These are phyloP conservation scores for Shiraia bambusicola DNA, from an alignment of 2,329 filamentous ascomycete genomes.

Conservation along the genomic window DNA sequence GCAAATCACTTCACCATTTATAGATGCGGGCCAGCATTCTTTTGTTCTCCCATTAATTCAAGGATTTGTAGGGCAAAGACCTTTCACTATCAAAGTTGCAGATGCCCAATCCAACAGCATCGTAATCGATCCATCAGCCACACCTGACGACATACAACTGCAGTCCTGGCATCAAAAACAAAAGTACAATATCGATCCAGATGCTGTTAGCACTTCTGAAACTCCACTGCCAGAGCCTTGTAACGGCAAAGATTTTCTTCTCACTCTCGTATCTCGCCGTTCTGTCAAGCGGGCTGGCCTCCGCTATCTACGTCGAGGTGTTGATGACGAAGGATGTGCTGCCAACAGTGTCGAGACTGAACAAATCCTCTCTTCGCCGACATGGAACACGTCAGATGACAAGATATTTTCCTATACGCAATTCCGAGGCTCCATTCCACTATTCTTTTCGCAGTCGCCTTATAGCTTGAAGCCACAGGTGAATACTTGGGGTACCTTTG, in stretches of 20 bases:
- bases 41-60: constrained; percentile 84
- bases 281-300: constrained; percentile 84
- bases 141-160: constrained; percentile 40
- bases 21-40: constrained; percentile 68
- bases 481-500: constrained; percentile 74
- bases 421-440: constrained; percentile 83
- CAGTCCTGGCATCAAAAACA: constrained; percentile 36
- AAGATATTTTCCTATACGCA: constrained; percentile 84
- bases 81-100: constrained; percentile 68
- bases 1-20: constrained; percentile 71
- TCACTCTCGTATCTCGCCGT: constrained; percentile 90
- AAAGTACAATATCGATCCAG: constrained; percentile 25
- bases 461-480: constrained; percentile 91
- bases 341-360: constrained; percentile 95
- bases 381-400: constrained; percentile 59
- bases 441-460: constrained; percentile 93
- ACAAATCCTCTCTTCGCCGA: constrained; percentile 76
- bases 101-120: constrained; percentile 40
- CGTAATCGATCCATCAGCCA: constrained; percentile 37
- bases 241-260: constrained; percentile 59
- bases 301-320: constrained; percentile 83
- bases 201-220: constrained; percentile 13
- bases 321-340: constrained; percentile 84
- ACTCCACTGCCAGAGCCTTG: constrained; percentile 36
- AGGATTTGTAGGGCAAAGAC: constrained; percentile 85